Base-by-base conservation (phyloP, 2,329 filamentous ascomycete species). In the Paecilomyces dactylethromorphus region DNA sequence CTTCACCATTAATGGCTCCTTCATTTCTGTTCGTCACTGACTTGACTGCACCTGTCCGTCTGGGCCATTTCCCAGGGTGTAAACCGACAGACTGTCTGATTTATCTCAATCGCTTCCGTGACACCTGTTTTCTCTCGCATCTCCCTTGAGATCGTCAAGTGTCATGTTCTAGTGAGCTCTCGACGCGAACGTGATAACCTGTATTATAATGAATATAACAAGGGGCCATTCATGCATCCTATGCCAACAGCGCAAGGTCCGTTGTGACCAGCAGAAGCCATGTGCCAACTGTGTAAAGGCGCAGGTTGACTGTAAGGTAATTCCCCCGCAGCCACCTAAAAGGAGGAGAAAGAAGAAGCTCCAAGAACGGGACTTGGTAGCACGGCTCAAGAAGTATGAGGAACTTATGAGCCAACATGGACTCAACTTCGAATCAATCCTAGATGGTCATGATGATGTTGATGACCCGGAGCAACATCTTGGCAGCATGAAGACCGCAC, bases 241-340 rank as follows among this genome's bases (percentile, higher is more conserved):
- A 10, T 35, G 32, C 8, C 87, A 91, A 70, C 86, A 88, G 69
- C 83, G 87, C 59, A 91, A 90, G 71, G 83, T 90, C 54, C 85
- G 86, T 59, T 90, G 88, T 73, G 85, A 89, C 72, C 87, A 86
- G 73, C 84, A 82, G 66, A 86, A 87, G 72, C 87, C 87, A 26
- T 90, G 88, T 68, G 79, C 82, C 68, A 87, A 88, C 74, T 90
- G 87, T 68, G 78, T 84, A 71, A 87, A 84, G 74, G 81, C 84
- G 58, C 76, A 79, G 31, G 81, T 82, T 24, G 83, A 88, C 64
- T 91, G 76, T 60, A 60, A 33, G 22, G 65, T 79, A 6, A 72
- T 76, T 1, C 71, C 73, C 0, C 63, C 71, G 1, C 65, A 70
- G 74, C 84, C 62, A 78, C 84, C 66, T 76, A 56, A 62, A 74